phyloP scores from a whole-genome alignment of 2,329 filamentous ascomycete genomes.

The Trichoderma sp. region DNA sequence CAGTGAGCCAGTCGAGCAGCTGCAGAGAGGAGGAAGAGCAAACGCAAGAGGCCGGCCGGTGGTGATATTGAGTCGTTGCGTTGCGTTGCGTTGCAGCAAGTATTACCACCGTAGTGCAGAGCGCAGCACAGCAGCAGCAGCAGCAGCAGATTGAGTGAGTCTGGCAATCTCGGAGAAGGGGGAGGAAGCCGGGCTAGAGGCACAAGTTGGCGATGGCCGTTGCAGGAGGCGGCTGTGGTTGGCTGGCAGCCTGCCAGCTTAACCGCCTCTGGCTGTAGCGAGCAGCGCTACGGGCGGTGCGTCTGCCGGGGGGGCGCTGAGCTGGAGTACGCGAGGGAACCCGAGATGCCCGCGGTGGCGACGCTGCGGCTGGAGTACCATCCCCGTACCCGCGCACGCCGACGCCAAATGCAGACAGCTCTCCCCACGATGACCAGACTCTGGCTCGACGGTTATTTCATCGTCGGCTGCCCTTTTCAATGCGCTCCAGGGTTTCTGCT shows the following conservation, averaged over 20 bases:
- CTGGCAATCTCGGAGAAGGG: conserved; percentile 18
- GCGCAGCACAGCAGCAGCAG: neutral
- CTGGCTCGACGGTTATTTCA: neutral
- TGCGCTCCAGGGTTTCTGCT: conserved; percentile 9
- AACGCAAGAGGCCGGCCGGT: neutral
- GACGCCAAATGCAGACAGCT: too few relatives aligned
- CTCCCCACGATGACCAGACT: too few relatives aligned
- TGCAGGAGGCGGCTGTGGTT: conserved; percentile 15
- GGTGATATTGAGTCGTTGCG: too few relatives aligned
- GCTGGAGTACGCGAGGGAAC: neutral
- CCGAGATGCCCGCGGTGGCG: neutral
- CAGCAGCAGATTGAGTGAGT: neutral
- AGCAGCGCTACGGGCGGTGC: conserved; percentile 21
- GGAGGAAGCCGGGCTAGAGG: conserved; percentile 21
- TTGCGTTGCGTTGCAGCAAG: neutral
- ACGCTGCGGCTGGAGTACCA: neutral
- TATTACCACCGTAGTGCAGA: neutral
- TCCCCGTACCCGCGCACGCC: too few relatives aligned
- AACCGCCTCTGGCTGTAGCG: conserved; percentile 5
- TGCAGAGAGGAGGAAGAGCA: conserved; percentile 13
- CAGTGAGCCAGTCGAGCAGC: conserved; percentile 19
- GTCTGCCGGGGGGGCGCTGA: conserved; percentile 19
- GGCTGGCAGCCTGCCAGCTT: conserved; percentile 13
- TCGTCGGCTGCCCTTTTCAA: neutral
- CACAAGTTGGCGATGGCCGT: conserved; percentile 24